phyloP scores from a whole-genome alignment of 768 basidiomycete species.

The Mycena alexandri region DNA sequence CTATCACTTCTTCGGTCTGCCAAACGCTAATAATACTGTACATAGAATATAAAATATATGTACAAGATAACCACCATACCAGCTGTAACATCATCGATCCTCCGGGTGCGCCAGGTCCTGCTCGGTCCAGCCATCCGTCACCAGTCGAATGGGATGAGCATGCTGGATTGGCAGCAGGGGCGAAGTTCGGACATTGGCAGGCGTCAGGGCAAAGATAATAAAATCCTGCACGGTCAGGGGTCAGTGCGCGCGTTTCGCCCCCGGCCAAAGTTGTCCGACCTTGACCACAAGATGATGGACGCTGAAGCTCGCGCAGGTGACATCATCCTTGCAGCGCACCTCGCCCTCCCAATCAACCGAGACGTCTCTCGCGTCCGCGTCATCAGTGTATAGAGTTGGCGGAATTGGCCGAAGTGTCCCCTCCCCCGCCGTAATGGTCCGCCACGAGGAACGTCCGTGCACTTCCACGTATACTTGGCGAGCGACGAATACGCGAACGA shows the following conservation, averaged over 20 bases:
- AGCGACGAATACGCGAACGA: constrained; percentile 61
- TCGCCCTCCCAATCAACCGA: constrained; percentile 70
- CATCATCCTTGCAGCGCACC: constrained; percentile 54
- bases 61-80: constrained; percentile 20
- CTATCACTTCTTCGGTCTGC: too few species aligned
- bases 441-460: constrained; percentile 52
- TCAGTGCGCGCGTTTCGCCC: constrained; percentile 2
- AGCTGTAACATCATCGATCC: constrained; percentile 45
- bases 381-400: constrained; percentile 39
- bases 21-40: constrained; percentile 7
- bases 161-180: constrained; percentile 58
- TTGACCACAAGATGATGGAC: constrained; percentile 60
- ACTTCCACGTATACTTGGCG: constrained; percentile 61
- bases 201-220: constrained; percentile 62
- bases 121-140: constrained; percentile 65
- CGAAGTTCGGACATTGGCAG: constrained; percentile 58
- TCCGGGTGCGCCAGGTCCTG: constrained; percentile 50
- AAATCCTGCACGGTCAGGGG: constrained; percentile 58
- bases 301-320: constrained; percentile 59
- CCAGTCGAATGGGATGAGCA: constrained; percentile 64
- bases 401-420: constrained; percentile 56
- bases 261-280: constrained; percentile 46
- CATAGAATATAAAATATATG: constrained; percentile 10
- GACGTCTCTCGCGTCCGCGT: constrained; percentile 41
- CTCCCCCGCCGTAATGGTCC: constrained; percentile 57